Evolutionary conservation across 306 rosid genomes (phyloP), one percentile per base, ranked within the genome.

Genomic region (Quercus agrifolia): DNA sequence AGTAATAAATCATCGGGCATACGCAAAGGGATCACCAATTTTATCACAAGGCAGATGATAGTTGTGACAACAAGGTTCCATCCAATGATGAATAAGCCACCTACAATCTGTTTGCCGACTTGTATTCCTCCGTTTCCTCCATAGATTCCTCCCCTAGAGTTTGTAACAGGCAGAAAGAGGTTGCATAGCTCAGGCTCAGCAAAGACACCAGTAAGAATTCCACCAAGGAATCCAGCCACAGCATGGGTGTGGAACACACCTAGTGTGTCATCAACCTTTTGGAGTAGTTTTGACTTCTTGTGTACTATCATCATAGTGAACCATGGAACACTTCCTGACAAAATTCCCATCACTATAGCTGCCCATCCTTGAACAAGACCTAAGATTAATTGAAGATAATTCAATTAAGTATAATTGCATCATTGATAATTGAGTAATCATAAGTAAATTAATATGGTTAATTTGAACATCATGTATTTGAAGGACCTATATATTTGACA

Each of bases 361-460:
- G 89, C 92, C 94, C 94, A 90, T 73, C 90, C 92, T 80, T 88
- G 94, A 71, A 88, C 88, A 35, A 90, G 46, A 79, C 94, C 94
- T 87, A 78, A 13, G 28, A 68, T 19, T 8, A 6, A 68, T 25
- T 41, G 46, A 41, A 41, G 52, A 59, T 23, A 59, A 21, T 58
- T 49, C 15, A 49, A 49, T 2, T 49, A 49, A 49, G 13, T 49
- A 38, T 49, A 49, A 10, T 49, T 49, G 54, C 54, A 11, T 58
- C 10, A 58, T 58, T 58, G 30, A 58, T 58, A 6, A 11, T 56
- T 56, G 25, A 41, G 25, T 56, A 56, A 56, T 56, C 62, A 56
- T 56, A 56, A n/a, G 12, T 10, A 56, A 56, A 56, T 56, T 6
- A 56, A n/a, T 41, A 8, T 41, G 46, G 12, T 41, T 41, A 8